Evolutionary conservation across 192 early-diverging fungal genomes (phyloP).

Genomic region (Umbelopsis sp.): DNA sequence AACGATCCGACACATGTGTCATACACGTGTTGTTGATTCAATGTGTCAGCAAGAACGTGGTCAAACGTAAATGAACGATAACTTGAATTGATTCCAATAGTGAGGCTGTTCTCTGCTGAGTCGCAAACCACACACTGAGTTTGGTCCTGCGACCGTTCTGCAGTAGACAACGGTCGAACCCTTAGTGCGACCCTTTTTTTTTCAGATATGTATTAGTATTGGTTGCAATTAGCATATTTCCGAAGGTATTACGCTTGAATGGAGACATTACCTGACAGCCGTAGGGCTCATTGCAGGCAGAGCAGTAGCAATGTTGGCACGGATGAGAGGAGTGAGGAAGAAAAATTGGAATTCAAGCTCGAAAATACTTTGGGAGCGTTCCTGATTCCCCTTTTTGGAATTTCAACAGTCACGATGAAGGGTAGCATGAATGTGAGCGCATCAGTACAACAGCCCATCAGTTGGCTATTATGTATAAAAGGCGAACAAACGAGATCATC

Average conservation of each 20-base stretch:
- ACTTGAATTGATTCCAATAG: slow-evolving; percentile 53
- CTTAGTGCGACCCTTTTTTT: slow-evolving; percentile 71
- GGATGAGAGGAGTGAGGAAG: neutral
- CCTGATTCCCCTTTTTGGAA: neutral
- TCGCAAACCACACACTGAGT: slow-evolving; percentile 61
- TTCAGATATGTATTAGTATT: neutral
- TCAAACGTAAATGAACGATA: slow-evolving; percentile 71
- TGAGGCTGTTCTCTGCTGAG: slow-evolving; percentile 60
- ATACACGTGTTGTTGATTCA: slow-evolving; percentile 61
- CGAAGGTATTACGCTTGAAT: neutral
- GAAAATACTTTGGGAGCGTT: neutral
- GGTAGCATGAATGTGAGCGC: too few relatives aligned
- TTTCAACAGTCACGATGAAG: neutral
- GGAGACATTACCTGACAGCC: slow-evolving; percentile 38
- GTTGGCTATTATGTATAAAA: too few relatives aligned
- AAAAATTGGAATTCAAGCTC: neutral
- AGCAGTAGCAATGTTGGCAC: slow-evolving; percentile 9
- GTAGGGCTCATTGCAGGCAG: slow-evolving; percentile 19
- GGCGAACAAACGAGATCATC: too few relatives aligned
- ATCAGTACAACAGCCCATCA: too few relatives aligned
- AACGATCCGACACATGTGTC: slow-evolving; percentile 58
- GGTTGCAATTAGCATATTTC: neutral
- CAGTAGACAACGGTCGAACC: slow-evolving; percentile 73
- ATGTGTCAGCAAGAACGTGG: slow-evolving; percentile 60
- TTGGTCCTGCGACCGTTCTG: slow-evolving; percentile 71